phyloP scores from a whole-genome alignment of 164 flowering plant genomes.

The Brasenia schreberi region DNA sequence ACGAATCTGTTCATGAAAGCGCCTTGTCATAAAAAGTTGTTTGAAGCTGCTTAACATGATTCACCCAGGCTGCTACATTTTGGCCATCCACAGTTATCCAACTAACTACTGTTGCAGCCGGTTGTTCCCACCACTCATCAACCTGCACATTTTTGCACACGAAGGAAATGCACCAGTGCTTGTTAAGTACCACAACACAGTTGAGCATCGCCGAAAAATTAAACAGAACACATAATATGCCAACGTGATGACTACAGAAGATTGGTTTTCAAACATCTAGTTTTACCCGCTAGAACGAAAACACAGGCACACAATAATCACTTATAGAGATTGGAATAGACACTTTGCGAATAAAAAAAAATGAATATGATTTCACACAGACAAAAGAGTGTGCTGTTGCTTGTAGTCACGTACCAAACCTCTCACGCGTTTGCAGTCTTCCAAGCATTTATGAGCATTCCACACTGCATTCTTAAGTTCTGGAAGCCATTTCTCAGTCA shows the following conservation, averaged over 20 bases:
- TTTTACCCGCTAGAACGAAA: too few relatives aligned
- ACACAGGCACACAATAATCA: too few relatives aligned
- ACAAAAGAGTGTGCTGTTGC: too few relatives aligned
- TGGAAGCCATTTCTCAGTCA: slow-evolving; percentile 76
- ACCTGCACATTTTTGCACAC: slow-evolving; percentile 30
- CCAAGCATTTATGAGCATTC: slow-evolving; percentile 68
- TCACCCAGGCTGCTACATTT: slow-evolving; percentile 88
- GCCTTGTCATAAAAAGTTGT: slow-evolving; percentile 66
- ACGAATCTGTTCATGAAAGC: slow-evolving; percentile 7
- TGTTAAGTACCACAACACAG: too few relatives aligned
- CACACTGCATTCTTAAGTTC: slow-evolving; percentile 54
- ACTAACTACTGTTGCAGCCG: slow-evolving; percentile 85
- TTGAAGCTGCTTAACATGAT: slow-evolving; percentile 89
- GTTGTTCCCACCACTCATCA: slow-evolving; percentile 99
- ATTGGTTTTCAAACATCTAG: too few relatives aligned
- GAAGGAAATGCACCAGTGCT: neutral
- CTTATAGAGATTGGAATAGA: too few relatives aligned
- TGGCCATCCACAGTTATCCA: slow-evolving; percentile 90
- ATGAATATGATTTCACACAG: too few relatives aligned
- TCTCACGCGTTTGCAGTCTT: slow-evolving; percentile 73
- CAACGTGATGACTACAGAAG: too few relatives aligned
- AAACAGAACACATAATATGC: too few relatives aligned
- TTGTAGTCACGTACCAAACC: slow-evolving; percentile 62
- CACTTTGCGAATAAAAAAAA: too few relatives aligned
- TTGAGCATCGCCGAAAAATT: too few relatives aligned